Percentiles rank a stretch among this genome's conserved stretches.
These are phyloP conservation scores for Metarhizium humberi DNA, from an alignment of 2,329 filamentous ascomycete genomes.

Conservation along the genomic window DNA sequence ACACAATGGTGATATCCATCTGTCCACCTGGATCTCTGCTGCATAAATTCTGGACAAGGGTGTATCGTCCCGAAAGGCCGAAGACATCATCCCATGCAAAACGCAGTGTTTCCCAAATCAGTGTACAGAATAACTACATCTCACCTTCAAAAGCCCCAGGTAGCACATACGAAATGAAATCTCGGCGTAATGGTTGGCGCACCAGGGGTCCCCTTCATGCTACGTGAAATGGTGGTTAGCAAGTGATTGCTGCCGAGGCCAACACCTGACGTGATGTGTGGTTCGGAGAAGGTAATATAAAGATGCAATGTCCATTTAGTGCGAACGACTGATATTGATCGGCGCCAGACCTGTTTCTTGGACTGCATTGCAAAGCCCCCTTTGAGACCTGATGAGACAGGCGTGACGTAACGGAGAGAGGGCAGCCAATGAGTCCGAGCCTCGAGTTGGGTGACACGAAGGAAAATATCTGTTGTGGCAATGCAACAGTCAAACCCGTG, in stretches of 20 bases:
- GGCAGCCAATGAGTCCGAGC: background rate
- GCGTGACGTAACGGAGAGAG: background rate
- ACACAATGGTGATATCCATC: background rate
- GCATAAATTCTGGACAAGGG: too few species aligned
- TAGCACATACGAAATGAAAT: background rate
- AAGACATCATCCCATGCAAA: background rate
- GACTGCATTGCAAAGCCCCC: background rate
- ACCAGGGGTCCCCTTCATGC: background rate
- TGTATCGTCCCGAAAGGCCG: too few species aligned
- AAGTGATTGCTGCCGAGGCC: background rate
- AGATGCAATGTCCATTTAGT: too few species aligned
- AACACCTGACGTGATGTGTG: background rate
- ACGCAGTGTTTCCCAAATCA: background rate
- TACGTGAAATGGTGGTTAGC: background rate
- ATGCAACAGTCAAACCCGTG: background rate
- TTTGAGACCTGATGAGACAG: background rate
- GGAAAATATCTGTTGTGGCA: background rate
- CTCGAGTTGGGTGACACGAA: background rate
- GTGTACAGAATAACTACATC: background rate
- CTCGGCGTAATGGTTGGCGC: background rate
- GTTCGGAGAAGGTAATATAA: background rate
- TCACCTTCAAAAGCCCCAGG: background rate
- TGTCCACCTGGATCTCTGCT: background rate
- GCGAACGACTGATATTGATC: background rate
- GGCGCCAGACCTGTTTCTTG: background rate